Evolutionary conservation across 176 grass and related monocot species (phyloP), one percentile per base, ranked within the genome.

Genomic region (Dactylis glomerata): DNA sequence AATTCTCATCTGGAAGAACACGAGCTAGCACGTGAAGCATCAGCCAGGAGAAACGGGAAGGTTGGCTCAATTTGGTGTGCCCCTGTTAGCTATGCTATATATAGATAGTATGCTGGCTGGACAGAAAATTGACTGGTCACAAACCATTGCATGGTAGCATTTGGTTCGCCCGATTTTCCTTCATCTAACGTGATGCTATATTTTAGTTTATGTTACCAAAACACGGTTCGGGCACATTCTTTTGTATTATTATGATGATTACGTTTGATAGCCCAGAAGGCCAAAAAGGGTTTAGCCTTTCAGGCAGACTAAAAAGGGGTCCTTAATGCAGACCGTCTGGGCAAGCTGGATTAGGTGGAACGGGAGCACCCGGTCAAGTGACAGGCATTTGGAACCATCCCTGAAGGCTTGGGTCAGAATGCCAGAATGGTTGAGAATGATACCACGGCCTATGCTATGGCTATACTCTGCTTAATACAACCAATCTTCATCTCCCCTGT

Each of bases 11-110:
- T 4, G 31, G 38, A 69, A 77, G 58, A 77, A 63, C 41, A 68
- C 10, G 15, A 65, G 68, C 30, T 79, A 83, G 40, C 41, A 79
- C 52, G 77, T 47, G 67, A 83, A 56, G 30, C 65, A 51, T 45
- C 11, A 66, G 10, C 8, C 28, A 73, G 36, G 78, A 46, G 47
- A 66, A 37, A 72, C 24, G 26, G 17, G 16, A 77, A 61, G 80
- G 62, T 59, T 49, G 34, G 54, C 61, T 20, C 20, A 65, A 52
- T 73, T 88, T 30, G 47, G 28, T 10, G 16, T 36, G 58, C 64
- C 36, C 38, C 59, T 68, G 37, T 86, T 73, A 62, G 3, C 44
- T 63, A 63, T 56, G 54, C 65, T 83, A 77, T 58, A 67, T 12
- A 19, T n/a, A n/a, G n/a, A n/a, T 83, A 58, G 22, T 31, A 83